These are phyloP conservation scores for Coelastrella sp. DNA, from an alignment of 139 green algal species.

Conservation along the genomic window DNA sequence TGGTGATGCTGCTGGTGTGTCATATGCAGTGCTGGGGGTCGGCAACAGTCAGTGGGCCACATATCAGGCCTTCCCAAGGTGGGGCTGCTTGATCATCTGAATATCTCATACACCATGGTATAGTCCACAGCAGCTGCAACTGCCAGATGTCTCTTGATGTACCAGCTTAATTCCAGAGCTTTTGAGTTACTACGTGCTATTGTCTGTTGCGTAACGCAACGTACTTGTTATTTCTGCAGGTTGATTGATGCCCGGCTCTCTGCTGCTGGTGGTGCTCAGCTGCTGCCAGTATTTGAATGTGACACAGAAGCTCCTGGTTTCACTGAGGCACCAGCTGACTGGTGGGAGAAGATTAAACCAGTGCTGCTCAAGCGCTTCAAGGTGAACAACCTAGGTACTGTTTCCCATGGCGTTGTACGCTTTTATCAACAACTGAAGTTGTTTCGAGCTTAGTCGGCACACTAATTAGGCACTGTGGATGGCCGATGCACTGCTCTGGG, in stretches of 20 bases:
- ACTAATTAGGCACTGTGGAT: too few relatives aligned
- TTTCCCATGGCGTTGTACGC: too few relatives aligned
- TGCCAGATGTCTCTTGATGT: too few relatives aligned
- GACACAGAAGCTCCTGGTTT: slow-evolving; percentile 26
- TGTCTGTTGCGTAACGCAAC: too few relatives aligned
- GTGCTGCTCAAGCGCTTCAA: slow-evolving; percentile 8
- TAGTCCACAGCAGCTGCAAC: too few relatives aligned
- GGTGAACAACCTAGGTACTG: not conserved
- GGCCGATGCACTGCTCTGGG: too few relatives aligned
- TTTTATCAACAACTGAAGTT: too few relatives aligned
- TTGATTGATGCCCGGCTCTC: slow-evolving; percentile 3
- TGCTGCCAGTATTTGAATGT: not conserved
- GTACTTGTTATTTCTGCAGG: not conserved
- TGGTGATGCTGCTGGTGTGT: not conserved
- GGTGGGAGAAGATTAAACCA: not conserved
- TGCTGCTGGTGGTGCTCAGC: slow-evolving; percentile 21
- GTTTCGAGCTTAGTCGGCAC: too few relatives aligned
- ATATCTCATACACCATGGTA: too few relatives aligned
- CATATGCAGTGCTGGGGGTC: slow-evolving; percentile 38
- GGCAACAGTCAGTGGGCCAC: slow-evolving; percentile 53
- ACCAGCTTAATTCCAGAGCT: too few relatives aligned
- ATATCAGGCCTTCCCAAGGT: slow-evolving; percentile 42
- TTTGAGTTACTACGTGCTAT: too few relatives aligned
- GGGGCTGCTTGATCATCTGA: too few relatives aligned
- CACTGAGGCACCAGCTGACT: not conserved